Conservation (phyloP, 2,329 filamentous ascomycete genomes). For the Acephala macrosclerotiorum region DNA sequence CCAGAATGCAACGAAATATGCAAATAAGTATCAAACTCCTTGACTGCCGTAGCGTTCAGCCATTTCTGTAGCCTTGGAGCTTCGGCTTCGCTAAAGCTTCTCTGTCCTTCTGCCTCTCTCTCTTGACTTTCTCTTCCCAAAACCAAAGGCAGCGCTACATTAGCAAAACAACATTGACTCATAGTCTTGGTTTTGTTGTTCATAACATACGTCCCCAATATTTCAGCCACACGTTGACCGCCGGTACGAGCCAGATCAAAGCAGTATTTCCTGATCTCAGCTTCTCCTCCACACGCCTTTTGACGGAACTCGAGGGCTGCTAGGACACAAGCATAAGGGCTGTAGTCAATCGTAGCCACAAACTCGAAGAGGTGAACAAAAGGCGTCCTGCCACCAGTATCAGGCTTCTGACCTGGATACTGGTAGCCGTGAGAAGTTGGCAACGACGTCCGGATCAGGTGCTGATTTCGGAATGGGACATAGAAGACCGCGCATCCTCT, state of each 20-base stretch:
- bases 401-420: constrained; percentile 43
- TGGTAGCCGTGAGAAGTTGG: constrained; percentile 82
- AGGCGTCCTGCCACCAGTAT: constrained; percentile 49
- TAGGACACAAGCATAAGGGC: constrained; percentile 75
- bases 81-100: neutral
- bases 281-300: constrained; percentile 75
- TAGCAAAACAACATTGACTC: constrained; percentile 73
- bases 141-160: constrained; percentile 73
- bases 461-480: constrained; percentile 80
- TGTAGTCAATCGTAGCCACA: constrained; percentile 76
- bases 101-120: neutral
- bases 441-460: constrained; percentile 74
- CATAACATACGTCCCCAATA: constrained; percentile 74
- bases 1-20: constrained; percentile 63
- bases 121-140: constrained; percentile 28
- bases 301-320: constrained; percentile 76
- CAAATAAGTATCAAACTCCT: constrained; percentile 71
- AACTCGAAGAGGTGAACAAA: constrained; percentile 80
- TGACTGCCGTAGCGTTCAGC: constrained; percentile 52
- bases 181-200: constrained; percentile 68
- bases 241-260: constrained; percentile 68
- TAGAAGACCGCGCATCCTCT: constrained; percentile 85
- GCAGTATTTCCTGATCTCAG: constrained; percentile 69
- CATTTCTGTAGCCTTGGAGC: constrained; percentile 50
- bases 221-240: constrained; percentile 63